These are phyloP conservation scores for Pharus latifolius DNA, from an alignment of 176 grass and related monocot genomes.

Conservation along the genomic window DNA sequence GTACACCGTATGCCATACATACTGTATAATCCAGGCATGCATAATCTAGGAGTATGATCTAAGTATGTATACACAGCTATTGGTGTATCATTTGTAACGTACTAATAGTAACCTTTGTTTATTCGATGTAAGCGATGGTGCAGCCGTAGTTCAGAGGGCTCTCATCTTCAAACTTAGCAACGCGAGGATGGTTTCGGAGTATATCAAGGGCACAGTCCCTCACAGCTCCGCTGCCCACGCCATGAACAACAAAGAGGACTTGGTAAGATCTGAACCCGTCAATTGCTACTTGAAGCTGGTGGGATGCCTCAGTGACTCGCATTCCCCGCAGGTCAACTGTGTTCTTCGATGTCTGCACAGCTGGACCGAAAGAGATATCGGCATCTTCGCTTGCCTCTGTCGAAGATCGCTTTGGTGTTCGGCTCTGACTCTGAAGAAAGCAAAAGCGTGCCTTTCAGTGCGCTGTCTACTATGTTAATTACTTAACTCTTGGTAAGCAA, in stretches of 20 bases:
- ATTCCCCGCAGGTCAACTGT: slow-evolving; percentile 51
- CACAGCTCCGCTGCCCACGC: slow-evolving; percentile 52
- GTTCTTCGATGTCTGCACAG: slow-evolving; percentile 54
- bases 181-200: slow-evolving; percentile 52
- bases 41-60: too few species aligned
- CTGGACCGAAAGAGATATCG: slow-evolving; percentile 36
- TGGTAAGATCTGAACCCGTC: slow-evolving; percentile 35
- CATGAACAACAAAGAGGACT: slow-evolving; percentile 54
- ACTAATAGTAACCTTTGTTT: background rate
- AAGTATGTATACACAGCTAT: background rate
- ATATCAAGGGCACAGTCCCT: slow-evolving; percentile 31
- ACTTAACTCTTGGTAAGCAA: too few species aligned
- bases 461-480: too few species aligned
- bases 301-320: slow-evolving; percentile 40
- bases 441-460: background rate
- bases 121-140: slow-evolving; percentile 62
- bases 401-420: background rate
- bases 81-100: background rate
- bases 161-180: slow-evolving; percentile 57
- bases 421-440: background rate
- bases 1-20: background rate
- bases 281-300: slow-evolving; percentile 43
- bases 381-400: background rate
- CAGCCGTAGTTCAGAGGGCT: slow-evolving; percentile 61
- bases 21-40: background rate